Conservation (phyloP, 2,329 filamentous ascomycete genomes). For the Trichoderma semiorbis region DNA sequence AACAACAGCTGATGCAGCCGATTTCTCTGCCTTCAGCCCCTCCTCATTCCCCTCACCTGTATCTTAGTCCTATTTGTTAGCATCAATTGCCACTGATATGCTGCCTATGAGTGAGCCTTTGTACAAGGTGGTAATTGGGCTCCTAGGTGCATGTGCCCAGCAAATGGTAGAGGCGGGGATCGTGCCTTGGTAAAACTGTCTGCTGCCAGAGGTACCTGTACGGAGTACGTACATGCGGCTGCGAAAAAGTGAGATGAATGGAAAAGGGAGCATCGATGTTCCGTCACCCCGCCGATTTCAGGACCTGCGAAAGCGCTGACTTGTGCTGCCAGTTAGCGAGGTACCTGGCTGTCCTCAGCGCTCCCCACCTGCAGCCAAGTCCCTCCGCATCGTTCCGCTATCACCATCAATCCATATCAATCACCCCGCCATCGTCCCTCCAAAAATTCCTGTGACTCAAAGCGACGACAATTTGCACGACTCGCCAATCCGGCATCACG, state of each 20-base stretch:
- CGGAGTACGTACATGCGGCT: neutral
- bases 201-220: neutral
- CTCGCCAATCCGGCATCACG: conserved; percentile 21
- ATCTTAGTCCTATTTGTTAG: neutral
- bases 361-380: neutral
- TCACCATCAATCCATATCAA: neutral
- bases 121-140: neutral
- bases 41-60: neutral
- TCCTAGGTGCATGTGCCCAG: neutral
- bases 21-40: neutral
- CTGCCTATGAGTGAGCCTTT: neutral
- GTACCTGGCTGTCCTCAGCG: conserved; percentile 7
- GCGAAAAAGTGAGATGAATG: neutral
- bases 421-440: conserved; percentile 26
- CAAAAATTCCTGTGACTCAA: conserved; percentile 43
- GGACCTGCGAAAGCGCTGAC: neutral
- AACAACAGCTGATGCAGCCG: neutral
- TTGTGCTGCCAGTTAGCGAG: conserved; percentile 16
- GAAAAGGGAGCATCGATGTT: conserved; percentile 32
- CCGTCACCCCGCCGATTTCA: conserved; percentile 19
- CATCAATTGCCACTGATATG: neutral
- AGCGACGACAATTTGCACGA: conserved; percentile 10
- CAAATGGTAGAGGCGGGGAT: neutral
- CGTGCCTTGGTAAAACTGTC: neutral
- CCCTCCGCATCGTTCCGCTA: conserved; percentile 5